phyloP scores from a whole-genome alignment of 495 filamentous ascomycete genomes.

The Patellaria atrata region DNA sequence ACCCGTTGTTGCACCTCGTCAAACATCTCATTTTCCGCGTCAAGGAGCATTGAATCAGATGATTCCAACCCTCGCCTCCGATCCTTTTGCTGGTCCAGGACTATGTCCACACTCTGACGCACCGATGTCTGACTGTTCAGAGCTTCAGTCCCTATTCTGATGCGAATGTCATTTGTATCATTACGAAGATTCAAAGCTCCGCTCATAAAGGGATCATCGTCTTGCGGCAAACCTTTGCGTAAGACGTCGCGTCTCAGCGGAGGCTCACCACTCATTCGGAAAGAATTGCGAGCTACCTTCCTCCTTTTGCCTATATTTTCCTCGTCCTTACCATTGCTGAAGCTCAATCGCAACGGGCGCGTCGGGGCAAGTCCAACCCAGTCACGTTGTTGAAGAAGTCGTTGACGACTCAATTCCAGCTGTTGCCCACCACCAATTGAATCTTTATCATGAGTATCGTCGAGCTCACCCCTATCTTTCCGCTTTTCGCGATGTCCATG shows the following conservation, averaged over 20 bases:
- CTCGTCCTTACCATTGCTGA: conserved; percentile 14
- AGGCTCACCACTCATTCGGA: neutral
- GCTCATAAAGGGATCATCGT: conserved; percentile 13
- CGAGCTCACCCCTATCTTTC: too few relatives aligned
- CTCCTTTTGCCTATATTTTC: conserved; percentile 25
- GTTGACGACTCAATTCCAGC: conserved; percentile 17
- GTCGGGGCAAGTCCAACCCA: conserved; percentile 22
- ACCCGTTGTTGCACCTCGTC: too few relatives aligned
- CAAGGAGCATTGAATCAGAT: conserved; percentile 25
- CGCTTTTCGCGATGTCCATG: too few relatives aligned
- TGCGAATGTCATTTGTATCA: conserved; percentile 14
- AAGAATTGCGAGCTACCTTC: conserved; percentile 10
- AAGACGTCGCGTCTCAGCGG: too few relatives aligned
- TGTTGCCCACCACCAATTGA: too few relatives aligned
- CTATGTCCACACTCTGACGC: conserved; percentile 6
- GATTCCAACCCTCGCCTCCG: too few relatives aligned
- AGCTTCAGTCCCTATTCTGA: conserved; percentile 26
- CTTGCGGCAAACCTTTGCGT: too few relatives aligned
- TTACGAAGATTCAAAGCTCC: conserved; percentile 9
- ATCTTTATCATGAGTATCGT: too few relatives aligned
- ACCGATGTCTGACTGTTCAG: conserved; percentile 17
- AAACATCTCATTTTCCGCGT: conserved; percentile 9
- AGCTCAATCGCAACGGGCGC: conserved; percentile 18
- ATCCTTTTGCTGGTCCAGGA: conserved; percentile 3
- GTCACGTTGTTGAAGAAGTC: conserved; percentile 21